Conservation (phyloP, 352 stramenopile species). For the Pythium phragmitis region DNA sequence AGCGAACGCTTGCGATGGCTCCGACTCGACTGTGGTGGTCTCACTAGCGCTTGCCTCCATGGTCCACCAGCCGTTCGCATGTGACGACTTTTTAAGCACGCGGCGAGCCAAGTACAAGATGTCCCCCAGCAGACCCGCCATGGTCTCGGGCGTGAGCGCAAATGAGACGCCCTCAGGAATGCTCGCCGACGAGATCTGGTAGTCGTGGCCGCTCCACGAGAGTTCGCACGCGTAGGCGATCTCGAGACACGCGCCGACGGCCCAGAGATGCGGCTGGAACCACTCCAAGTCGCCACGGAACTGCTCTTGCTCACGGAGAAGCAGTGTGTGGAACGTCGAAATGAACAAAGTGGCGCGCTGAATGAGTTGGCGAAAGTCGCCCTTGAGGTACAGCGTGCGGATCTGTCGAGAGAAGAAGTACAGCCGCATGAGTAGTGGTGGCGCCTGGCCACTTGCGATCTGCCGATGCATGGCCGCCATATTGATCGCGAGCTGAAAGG, state of each 20-base stretch:
- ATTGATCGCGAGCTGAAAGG: constrained; percentile 56
- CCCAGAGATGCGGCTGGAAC: constrained; percentile 67
- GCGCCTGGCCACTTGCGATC: constrained; percentile 60
- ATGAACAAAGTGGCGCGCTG: constrained; percentile 59
- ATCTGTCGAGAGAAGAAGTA: constrained; percentile 84
- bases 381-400: constrained; percentile 71
- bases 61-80: constrained; percentile 25
- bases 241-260: constrained; percentile 69
- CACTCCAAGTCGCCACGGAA: constrained; percentile 26
- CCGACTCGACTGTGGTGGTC: background rate
- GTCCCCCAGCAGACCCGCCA: constrained; percentile 62
- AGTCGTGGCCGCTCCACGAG: constrained; percentile 68
- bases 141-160: constrained; percentile 53
- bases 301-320: constrained; percentile 33
- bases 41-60: background rate
- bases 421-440: constrained; percentile 49
- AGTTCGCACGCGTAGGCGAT: constrained; percentile 75
- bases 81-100: constrained; percentile 48
- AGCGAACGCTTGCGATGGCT: background rate
- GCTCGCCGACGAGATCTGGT: constrained; percentile 50
- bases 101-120: constrained; percentile 74
- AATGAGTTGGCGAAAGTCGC: constrained; percentile 61
- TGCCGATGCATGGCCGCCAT: constrained; percentile 40
- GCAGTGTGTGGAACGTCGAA: constrained; percentile 38
- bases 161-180: constrained; percentile 42